These are phyloP conservation scores for Talaromyces stipitatus DNA, from an alignment of 495 filamentous ascomycete genomes.

Conservation along the genomic window DNA sequence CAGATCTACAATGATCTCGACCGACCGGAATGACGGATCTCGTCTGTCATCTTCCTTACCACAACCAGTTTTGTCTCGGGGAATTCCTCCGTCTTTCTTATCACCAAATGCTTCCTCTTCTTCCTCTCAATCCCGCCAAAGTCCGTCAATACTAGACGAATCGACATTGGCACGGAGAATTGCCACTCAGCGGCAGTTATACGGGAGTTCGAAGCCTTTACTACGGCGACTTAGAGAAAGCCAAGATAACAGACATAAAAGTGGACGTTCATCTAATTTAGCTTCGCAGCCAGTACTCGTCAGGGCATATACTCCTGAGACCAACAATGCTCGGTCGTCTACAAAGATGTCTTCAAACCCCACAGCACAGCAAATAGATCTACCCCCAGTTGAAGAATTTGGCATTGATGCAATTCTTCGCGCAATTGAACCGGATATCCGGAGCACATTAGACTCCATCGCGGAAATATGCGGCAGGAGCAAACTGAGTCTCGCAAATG, in stretches of 20 bases:
- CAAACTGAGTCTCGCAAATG: slow-evolving; percentile 53
- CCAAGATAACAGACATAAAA: slow-evolving; percentile 10
- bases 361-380: slow-evolving; percentile 15
- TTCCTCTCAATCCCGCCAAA: slow-evolving; percentile 19
- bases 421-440: slow-evolving; percentile 52
- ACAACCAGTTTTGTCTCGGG: slow-evolving; percentile 25
- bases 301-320: slow-evolving; percentile 32
- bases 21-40: slow-evolving; percentile 19
- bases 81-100: neutral
- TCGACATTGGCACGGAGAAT: slow-evolving; percentile 20
- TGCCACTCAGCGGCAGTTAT: slow-evolving; percentile 23
- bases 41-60: slow-evolving; percentile 24
- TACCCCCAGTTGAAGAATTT: slow-evolving; percentile 47
- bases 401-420: slow-evolving; percentile 53
- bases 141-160: slow-evolving; percentile 22
- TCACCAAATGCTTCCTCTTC: slow-evolving; percentile 10
- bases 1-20: slow-evolving; percentile 18
- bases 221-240: slow-evolving; percentile 12
- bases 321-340: slow-evolving; percentile 13
- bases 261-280: slow-evolving; percentile 17
- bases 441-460: slow-evolving; percentile 50
- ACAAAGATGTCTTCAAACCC: slow-evolving; percentile 28
- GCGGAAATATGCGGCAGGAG: slow-evolving; percentile 58
- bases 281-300: slow-evolving; percentile 38
- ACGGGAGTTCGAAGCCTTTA: slow-evolving; percentile 15